Evolutionary conservation across 2,329 filamentous ascomycete species (phyloP), one percentile per base, ranked within the genome.

Genomic region (Cercospora sp.): DNA sequence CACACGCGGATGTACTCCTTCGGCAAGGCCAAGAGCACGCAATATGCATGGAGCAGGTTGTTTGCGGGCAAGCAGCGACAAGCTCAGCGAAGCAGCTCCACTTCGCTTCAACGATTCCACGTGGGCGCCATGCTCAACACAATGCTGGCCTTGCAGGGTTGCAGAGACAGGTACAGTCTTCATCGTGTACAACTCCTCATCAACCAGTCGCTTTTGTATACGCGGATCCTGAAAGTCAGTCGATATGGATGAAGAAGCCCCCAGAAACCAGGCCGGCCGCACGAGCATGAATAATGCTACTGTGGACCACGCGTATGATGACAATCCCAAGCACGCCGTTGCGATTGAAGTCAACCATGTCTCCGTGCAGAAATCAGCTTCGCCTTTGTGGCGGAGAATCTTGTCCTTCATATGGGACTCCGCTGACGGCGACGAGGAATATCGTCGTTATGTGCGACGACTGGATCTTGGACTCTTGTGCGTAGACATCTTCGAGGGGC

Each of bases 371-470:
- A 59, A 55, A 21, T 28, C 28, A 18, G 26, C 7, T 2, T 55
- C 61, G 9, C 26, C 61, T n/a, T 26, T 51, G 16, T 71, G 66
- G 67, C 63, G 67, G 4, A 59, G 32, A 7, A 30, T 69, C 45
- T 28, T 71, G 21, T 63, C 58, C 40, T 65, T 71, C 32, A 8
- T 69, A 12, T 71, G 67, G 69, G 69, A 69, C 65, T 65, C 69
- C 24, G 61, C 61, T 10, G 67, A 69, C 18, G 67, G 69, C 13
- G 63, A 66, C 21, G 49, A 61, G 18, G 63, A 69, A 37, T 65
- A 66, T 18, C 60, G 67, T 24, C 43, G 64, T 12, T 71, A 69
- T 32, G 61, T 71, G 7, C 64, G 55, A 30, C 60, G 58, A 12
- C 65, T 71, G 26, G 65, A 71, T 45, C 65, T 71, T 5, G 65